phyloP scores from a whole-genome alignment of 148 eudicot genomes.

The Rhododendron williamsianum region DNA sequence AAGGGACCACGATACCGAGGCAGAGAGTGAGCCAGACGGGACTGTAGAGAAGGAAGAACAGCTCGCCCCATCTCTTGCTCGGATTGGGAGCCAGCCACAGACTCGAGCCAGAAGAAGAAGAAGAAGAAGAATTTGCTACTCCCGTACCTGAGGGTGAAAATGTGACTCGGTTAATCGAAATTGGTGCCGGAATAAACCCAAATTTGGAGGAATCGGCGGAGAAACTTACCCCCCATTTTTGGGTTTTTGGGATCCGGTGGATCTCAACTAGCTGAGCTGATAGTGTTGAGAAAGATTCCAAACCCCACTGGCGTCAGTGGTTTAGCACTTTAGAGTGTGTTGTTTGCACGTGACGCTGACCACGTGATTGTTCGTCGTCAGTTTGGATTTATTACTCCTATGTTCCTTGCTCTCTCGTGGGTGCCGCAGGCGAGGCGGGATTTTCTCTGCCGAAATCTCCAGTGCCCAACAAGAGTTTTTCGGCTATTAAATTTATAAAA shows the following conservation, averaged over 20 bases:
- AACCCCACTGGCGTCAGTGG: neutral
- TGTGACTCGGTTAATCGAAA: neutral
- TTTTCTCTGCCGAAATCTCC: no score
- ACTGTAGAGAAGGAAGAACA: constrained; percentile 78
- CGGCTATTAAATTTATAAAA: no score
- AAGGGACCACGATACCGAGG: constrained; percentile 88
- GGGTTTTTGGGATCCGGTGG: neutral
- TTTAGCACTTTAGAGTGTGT: neutral
- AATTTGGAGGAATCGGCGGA: neutral
- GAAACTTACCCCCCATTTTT: neutral
- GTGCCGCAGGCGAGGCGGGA: no score
- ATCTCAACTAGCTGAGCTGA: neutral
- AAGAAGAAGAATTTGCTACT: neutral
- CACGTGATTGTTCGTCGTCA: neutral
- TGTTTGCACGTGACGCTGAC: neutral
- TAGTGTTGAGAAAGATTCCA: neutral
- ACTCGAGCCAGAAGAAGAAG: constrained; percentile 22
- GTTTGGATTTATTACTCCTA: no score
- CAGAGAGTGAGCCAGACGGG: constrained; percentile 96
- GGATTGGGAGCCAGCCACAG: constrained; percentile 70
- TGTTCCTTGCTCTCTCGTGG: no score
- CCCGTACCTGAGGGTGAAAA: neutral
- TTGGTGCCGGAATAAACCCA: neutral
- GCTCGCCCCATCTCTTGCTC: constrained; percentile 95
- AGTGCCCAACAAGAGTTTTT: no score